These are phyloP conservation scores for Apiospora hydei DNA, from an alignment of 2,329 filamentous ascomycete genomes.

Conservation along the genomic window DNA sequence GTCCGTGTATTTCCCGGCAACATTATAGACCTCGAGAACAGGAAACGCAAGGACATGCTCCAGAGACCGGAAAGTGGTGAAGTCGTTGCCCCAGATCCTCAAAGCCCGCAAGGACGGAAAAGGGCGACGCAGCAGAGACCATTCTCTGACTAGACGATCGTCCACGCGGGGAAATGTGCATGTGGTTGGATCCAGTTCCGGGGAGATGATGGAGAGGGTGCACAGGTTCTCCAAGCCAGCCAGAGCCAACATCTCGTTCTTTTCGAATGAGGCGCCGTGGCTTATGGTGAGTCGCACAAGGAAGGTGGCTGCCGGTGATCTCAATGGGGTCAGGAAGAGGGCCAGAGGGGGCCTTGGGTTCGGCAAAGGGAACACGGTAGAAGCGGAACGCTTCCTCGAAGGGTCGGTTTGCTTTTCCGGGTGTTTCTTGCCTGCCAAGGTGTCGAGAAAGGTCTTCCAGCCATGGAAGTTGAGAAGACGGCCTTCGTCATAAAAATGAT, in stretches of 20 bases:
- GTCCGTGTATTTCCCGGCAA: neutral
- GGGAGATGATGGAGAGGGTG: neutral
- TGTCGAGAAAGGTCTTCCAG: neutral
- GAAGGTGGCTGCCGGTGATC: neutral
- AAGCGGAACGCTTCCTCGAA: neutral
- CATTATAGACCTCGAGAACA: neutral
- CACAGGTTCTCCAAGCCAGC: neutral
- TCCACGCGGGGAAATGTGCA: neutral
- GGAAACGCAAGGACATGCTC: constrained; percentile 2
- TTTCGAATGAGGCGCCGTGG: neutral
- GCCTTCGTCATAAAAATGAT: neutral
- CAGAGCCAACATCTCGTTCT: constrained; percentile 5
- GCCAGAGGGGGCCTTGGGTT: neutral
- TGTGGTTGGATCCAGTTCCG: neutral
- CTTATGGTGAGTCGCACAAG: neutral
- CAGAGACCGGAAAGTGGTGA: neutral
- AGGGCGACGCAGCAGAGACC: neutral
- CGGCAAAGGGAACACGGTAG: neutral
- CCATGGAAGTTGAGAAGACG: neutral
- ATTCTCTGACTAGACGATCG: neutral
- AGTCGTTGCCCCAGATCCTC: neutral
- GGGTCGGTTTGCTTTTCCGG: neutral
- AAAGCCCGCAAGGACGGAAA: neutral
- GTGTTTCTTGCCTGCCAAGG: neutral
- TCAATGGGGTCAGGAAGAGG: neutral